phyloP scores from a whole-genome alignment of 2,329 filamentous ascomycete species.

The Cryphonectria naterciae region DNA sequence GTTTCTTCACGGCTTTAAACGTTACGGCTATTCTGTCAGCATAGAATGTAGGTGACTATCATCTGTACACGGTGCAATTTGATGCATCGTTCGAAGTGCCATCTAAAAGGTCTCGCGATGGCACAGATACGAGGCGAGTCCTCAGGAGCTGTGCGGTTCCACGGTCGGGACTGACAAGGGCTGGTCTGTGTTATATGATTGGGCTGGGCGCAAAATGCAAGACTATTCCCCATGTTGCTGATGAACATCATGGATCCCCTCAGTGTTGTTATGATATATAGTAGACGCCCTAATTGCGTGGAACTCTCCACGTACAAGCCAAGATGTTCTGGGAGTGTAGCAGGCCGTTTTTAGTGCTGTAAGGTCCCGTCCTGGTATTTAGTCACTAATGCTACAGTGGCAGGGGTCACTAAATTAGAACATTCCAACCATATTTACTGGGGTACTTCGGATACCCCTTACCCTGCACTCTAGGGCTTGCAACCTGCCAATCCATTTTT shows the following conservation, averaged over 20 bases:
- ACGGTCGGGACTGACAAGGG: background rate
- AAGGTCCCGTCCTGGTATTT: background rate
- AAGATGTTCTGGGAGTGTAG: background rate
- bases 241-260: background rate
- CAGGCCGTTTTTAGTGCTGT: background rate
- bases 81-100: background rate
- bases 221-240: background rate
- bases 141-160: background rate
- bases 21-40: background rate
- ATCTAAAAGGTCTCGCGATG: background rate
- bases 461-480: background rate
- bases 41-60: background rate
- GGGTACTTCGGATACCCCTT: background rate
- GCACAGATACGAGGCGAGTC: background rate
- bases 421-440: background rate
- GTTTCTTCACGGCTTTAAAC: background rate
- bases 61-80: background rate
- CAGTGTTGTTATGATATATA: background rate
- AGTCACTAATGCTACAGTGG: background rate
- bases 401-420: no score
- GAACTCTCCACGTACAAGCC: background rate
- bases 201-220: background rate
- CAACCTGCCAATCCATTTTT: background rate
- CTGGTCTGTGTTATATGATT: background rate
- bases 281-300: background rate